Conservation (phyloP, 805 yeast genomes). For the Saturnispora sanitii region DNA sequence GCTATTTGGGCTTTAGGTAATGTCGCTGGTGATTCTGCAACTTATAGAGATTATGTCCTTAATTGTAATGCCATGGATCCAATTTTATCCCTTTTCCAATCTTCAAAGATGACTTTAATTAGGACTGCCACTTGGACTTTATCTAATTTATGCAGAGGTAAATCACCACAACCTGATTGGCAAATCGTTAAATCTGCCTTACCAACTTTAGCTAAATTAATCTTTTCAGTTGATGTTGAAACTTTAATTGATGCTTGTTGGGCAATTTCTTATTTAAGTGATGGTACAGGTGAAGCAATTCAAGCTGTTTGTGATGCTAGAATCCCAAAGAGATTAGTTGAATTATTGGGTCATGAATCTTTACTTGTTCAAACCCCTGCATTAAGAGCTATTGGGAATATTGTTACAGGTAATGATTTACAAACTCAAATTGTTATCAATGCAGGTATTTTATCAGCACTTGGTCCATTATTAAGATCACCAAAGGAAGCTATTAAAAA, state of each 20-base stretch:
- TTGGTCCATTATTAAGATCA: slow-evolving; percentile 68
- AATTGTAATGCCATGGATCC: slow-evolving; percentile 83
- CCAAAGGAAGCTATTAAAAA: slow-evolving; percentile 88
- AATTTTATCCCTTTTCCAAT: slow-evolving; percentile 64
- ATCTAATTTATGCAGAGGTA: slow-evolving; percentile 93
- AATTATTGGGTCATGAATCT: slow-evolving; percentile 74
- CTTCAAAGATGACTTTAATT: slow-evolving; percentile 78
- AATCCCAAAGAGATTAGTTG: slow-evolving; percentile 89
- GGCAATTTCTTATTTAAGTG: slow-evolving; percentile 93
- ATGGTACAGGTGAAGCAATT: slow-evolving; percentile 86
- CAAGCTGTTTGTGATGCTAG: slow-evolving; percentile 96
- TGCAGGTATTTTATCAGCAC: slow-evolving; percentile 81
- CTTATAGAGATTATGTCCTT: slow-evolving; percentile 82
- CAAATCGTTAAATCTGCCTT: slow-evolving; percentile 71
- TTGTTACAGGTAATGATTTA: slow-evolving; percentile 91
- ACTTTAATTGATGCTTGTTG: slow-evolving; percentile 96
- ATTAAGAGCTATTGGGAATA: slow-evolving; percentile 92
- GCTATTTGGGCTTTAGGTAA: slow-evolving; percentile 99
- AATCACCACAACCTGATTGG: slow-evolving; percentile 96
- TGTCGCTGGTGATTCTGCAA: slow-evolving; percentile 94
- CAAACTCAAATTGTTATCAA: slow-evolving; percentile 95
- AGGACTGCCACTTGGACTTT: slow-evolving; percentile 98
- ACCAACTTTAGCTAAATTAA: slow-evolving; percentile 85
- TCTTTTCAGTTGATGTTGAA: slow-evolving; percentile 85
- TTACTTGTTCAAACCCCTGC: slow-evolving; percentile 94